Evolutionary conservation across 2,329 filamentous ascomycete genomes (phyloP).

Genomic region (Calycina marina): DNA sequence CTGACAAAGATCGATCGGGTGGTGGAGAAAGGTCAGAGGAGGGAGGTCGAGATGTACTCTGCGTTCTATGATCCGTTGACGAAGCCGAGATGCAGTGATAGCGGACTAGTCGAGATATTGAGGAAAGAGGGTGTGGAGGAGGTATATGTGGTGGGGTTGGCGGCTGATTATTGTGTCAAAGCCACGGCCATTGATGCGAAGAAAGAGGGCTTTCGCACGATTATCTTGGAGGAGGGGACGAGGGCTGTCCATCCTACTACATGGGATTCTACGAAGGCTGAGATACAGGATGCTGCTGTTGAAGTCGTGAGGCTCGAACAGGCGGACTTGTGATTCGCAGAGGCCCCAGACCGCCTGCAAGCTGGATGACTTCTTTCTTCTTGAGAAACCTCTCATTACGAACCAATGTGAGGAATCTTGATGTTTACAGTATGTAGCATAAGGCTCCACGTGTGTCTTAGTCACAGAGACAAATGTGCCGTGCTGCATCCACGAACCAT

Average conservation of each 20-base stretch:
- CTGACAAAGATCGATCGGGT: conserved; percentile 42
- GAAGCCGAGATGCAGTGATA: conserved; percentile 42
- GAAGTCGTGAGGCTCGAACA: too few species aligned
- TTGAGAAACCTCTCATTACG: too few species aligned
- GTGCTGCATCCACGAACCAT: too few species aligned
- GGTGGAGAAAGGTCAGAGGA: conserved; percentile 65
- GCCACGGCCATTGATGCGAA: conserved; percentile 65
- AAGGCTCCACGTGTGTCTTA: too few species aligned
- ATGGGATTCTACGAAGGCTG: too few species aligned
- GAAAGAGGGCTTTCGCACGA: conserved; percentile 61
- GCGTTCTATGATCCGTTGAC: conserved; percentile 74
- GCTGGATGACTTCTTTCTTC: too few species aligned
- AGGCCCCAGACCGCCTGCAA: too few species aligned
- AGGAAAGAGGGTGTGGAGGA: conserved; percentile 48
- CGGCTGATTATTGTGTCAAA: conserved; percentile 81
- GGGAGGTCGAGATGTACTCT: conserved; percentile 80
- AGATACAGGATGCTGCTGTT: too few species aligned
- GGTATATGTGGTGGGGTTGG: conserved; percentile 76
- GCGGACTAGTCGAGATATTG: conserved; percentile 46
- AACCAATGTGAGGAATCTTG: too few species aligned
- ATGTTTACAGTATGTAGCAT: too few species aligned
- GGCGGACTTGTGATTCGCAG: too few species aligned
- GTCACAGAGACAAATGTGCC: too few species aligned
- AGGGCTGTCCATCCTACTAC: conserved; percentile 49
- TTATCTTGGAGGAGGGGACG: conserved; percentile 65